Conservation (phyloP, 2,329 filamentous ascomycete genomes). For the Blastomyces emzantsi region DNA sequence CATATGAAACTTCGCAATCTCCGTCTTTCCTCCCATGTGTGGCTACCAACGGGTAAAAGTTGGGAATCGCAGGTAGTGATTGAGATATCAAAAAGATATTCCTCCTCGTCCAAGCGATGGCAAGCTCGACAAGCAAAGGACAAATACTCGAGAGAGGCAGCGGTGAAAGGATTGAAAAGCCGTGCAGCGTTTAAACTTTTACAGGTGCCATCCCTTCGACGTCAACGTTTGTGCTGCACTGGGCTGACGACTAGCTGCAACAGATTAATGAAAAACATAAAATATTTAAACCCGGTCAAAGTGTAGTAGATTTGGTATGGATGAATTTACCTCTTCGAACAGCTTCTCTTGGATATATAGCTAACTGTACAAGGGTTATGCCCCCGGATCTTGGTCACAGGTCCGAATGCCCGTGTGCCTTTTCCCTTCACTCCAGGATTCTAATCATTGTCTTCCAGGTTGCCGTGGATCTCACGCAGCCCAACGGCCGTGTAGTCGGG, state of each 20-base stretch:
- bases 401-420: slow-evolving; percentile 22
- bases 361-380: slow-evolving; percentile 32
- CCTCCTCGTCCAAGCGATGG: slow-evolving; percentile 65
- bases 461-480: slow-evolving; percentile 66
- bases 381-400: slow-evolving; percentile 54
- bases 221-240: neutral
- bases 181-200: slow-evolving; percentile 89
- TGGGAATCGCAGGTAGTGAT: neutral
- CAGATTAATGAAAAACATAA: slow-evolving; percentile 75
- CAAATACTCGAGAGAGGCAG: slow-evolving; percentile 62
- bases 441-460: slow-evolving; percentile 47
- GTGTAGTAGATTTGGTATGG: slow-evolving; percentile 74
- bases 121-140: slow-evolving; percentile 69
- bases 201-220: slow-evolving; percentile 47
- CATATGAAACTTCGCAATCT: slow-evolving; percentile 3
- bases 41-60: neutral
- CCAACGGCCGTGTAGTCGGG: slow-evolving; percentile 70
- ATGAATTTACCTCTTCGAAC: neutral
- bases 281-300: slow-evolving; percentile 71
- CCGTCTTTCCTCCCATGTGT: neutral
- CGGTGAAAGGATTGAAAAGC: slow-evolving; percentile 72
- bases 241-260: slow-evolving; percentile 10
- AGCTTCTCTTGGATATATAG: neutral
- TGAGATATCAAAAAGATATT: slow-evolving; percentile 16
- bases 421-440: neutral